phyloP scores from a whole-genome alignment of 257 asterid species.

The Nicotiana obtusifolia region DNA sequence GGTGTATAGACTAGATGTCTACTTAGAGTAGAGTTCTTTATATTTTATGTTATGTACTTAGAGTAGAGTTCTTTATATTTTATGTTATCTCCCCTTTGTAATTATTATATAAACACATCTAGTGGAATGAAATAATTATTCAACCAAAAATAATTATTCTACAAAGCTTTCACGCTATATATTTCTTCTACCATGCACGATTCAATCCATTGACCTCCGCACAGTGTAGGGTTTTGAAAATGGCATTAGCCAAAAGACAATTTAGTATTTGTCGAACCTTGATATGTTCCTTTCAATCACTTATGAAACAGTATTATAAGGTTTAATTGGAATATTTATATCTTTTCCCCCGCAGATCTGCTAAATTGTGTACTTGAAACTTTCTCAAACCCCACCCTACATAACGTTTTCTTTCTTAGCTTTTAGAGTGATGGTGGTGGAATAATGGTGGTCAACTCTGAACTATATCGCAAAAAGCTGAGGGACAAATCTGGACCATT shows the following conservation, averaged over 20 bases:
- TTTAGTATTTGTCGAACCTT: neutral
- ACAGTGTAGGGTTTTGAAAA: neutral
- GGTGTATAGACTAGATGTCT: too few species aligned
- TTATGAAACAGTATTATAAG: neutral
- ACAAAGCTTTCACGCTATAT: neutral
- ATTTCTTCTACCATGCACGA: neutral
- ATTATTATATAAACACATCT: too few species aligned
- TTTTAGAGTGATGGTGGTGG: neutral
- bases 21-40: too few species aligned
- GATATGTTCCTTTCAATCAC: neutral
- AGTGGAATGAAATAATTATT: too few species aligned
- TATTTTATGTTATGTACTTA: too few species aligned
- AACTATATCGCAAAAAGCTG: too few species aligned
- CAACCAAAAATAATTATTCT: too few species aligned
- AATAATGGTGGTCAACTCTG: too few species aligned
- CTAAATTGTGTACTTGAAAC: neutral
- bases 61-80: too few species aligned
- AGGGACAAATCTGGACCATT: too few species aligned
- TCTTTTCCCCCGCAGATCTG: too few species aligned
- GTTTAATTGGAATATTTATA: neutral
- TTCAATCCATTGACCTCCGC: neutral
- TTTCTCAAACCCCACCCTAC: neutral
- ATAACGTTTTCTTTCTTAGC: neutral
- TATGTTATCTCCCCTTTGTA: too few species aligned
- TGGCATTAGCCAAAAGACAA: neutral